Evolutionary conservation across 768 basidiomycete genomes (phyloP).

Genomic region (Mycena floridula): DNA sequence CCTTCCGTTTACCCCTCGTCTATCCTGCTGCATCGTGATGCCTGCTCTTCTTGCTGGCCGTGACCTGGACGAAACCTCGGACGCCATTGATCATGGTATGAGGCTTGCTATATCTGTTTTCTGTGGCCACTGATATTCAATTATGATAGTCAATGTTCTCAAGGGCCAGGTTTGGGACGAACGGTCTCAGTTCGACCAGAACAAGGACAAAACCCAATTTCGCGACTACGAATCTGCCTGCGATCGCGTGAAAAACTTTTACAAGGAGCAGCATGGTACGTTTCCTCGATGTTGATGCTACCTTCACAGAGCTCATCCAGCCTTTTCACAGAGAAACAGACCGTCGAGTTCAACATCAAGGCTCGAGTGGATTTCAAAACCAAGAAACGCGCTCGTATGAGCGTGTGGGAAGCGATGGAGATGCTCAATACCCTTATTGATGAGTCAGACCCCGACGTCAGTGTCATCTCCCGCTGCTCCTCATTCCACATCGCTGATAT

Average conservation of each 20-base stretch:
- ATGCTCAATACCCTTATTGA: constrained; percentile 83
- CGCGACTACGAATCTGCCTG: constrained; percentile 72
- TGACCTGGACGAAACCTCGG: constrained; percentile 38
- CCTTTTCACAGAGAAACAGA: constrained; percentile 71
- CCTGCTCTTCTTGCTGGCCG: too few relatives aligned
- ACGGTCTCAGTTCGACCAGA: constrained; percentile 48
- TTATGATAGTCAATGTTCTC: constrained; percentile 54
- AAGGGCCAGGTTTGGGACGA: constrained; percentile 59
- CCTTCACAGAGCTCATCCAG: background rate
- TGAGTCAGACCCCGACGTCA: constrained; percentile 86
- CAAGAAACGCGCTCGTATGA: constrained; percentile 66
- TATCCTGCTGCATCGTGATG: too few relatives aligned
- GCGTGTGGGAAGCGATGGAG: constrained; percentile 84
- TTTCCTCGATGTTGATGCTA: background rate
- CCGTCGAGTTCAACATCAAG: constrained; percentile 76
- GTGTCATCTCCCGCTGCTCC: constrained; percentile 15
- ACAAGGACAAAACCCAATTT: constrained; percentile 63
- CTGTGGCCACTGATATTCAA: background rate
- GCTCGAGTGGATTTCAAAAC: constrained; percentile 71
- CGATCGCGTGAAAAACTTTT: constrained; percentile 72
- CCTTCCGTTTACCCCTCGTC: too few relatives aligned
- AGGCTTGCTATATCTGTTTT: background rate
- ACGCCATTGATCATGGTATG: constrained; percentile 43
- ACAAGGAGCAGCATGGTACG: constrained; percentile 73
- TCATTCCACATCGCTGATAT: background rate